A percentile compares a stretch with the other conserved stretches of the same genome.
Conservation (phyloP, 228 moss, liverwort and hornwort species). For the Sphagnum fallax region DNA sequence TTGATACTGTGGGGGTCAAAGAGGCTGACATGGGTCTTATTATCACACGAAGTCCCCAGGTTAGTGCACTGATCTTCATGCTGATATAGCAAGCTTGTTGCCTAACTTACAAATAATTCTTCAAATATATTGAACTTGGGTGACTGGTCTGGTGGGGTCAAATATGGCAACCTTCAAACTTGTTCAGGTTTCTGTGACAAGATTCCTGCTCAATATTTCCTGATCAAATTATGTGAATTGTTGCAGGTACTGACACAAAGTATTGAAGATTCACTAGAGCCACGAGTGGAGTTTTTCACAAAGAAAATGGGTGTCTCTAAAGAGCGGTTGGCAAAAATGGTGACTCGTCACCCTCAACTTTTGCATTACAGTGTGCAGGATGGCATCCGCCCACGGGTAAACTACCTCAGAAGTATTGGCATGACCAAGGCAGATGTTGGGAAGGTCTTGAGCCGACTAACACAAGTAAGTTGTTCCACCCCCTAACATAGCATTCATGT, state of each 20-base stretch:
- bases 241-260: slow-evolving; percentile 56
- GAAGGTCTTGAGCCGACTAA: slow-evolving; percentile 58
- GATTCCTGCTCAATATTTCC: neutral
- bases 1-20: slow-evolving; percentile 46
- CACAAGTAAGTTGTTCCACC: slow-evolving; percentile 17
- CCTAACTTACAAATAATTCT: too few relatives aligned
- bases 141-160: too few relatives aligned
- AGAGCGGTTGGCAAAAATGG: slow-evolving; percentile 63
- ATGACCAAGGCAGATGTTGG: slow-evolving; percentile 48
- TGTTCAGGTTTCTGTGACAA: too few relatives aligned
- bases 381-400: slow-evolving; percentile 57
- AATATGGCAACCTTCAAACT: too few relatives aligned
- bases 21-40: slow-evolving; percentile 51
- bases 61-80: neutral
- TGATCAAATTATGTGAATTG: neutral
- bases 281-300: slow-evolving; percentile 56
- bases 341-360: slow-evolving; percentile 70
- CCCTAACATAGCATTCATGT: neutral
- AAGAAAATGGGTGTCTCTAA: slow-evolving; percentile 53
- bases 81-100: too few relatives aligned
- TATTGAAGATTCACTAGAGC: slow-evolving; percentile 62
- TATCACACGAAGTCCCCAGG: slow-evolving; percentile 63
- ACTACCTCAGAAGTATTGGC: slow-evolving; percentile 58
- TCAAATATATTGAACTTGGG: too few relatives aligned
- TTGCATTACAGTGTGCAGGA: slow-evolving; percentile 68